These are phyloP conservation scores for Entomortierella beljakovae DNA, from an alignment of 192 early-diverging fungal species.

Conservation along the genomic window DNA sequence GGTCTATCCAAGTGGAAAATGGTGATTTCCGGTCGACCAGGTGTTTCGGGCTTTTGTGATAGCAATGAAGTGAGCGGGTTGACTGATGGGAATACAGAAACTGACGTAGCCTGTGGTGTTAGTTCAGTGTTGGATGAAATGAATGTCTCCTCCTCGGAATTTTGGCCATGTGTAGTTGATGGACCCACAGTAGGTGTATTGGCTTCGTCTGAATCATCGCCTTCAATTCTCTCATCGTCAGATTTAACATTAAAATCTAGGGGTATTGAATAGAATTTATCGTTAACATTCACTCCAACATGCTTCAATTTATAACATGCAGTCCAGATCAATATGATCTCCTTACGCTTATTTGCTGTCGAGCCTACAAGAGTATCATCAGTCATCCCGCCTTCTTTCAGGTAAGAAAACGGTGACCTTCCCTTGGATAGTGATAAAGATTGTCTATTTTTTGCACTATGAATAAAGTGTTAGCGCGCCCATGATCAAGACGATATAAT, in stretches of 20 bases:
- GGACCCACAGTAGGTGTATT: background rate
- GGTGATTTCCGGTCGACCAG: slow-evolving; percentile 29
- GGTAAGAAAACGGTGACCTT: slow-evolving; percentile 8
- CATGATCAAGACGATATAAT: too few species aligned
- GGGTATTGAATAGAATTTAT: background rate
- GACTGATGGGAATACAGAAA: slow-evolving; percentile 6
- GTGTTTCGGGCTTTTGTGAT: slow-evolving; percentile 35
- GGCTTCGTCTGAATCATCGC: slow-evolving; percentile 27
- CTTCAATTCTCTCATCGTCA: slow-evolving; percentile 36
- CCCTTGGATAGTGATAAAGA: slow-evolving; percentile 33
- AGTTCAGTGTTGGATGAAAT: background rate
- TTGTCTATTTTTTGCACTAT: slow-evolving; percentile 41
- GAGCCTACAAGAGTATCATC: slow-evolving; percentile 28
- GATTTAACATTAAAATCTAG: slow-evolving; percentile 21
- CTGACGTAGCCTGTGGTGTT: background rate
- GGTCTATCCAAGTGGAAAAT: slow-evolving; percentile 25
- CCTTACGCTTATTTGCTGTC: slow-evolving; percentile 22
- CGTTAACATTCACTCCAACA: background rate
- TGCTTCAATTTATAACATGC: background rate
- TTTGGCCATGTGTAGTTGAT: slow-evolving; percentile 15
- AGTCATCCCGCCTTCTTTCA: slow-evolving; percentile 30
- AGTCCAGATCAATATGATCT: background rate
- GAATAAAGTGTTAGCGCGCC: background rate
- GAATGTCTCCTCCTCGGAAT: slow-evolving; percentile 27
- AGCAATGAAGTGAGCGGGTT: slow-evolving; percentile 23